Evolutionary conservation across 164 flowering plant genomes (phyloP), one percentile per base, ranked within the genome.

Genomic region (Sextonia rubra): DNA sequence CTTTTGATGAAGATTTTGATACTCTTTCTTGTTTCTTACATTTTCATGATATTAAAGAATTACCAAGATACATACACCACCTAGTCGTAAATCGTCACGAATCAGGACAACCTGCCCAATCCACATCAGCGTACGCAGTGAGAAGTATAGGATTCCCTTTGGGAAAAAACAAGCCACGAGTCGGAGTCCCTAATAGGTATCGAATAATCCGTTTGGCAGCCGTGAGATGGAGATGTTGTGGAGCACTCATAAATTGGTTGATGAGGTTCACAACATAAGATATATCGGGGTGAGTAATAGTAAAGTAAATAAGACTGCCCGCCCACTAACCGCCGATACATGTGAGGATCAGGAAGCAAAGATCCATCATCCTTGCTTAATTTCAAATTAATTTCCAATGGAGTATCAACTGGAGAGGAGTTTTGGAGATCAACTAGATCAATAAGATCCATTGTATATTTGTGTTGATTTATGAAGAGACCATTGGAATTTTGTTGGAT

Each of bases 181-280:
- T 60, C 8, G 63, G 24, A 8, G 63, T 15, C 24, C 63, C 24
- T 22, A 17, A 22, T 2, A 60, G 22, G 24, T 23, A 60, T 18
- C 23, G 8, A 20, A 60, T 60, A 20, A 60, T n/a, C 11, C 12
- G 63, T 18, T 24, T 3, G 7, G n/a, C 63, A 8, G 0, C 63
- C 4, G 5, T 24, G 24, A 60, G 23, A 22, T 60, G 63, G 20
- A 60, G 22, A 22, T 60, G 63, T 8, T 24, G 0, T 18, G 25
- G 63, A 37, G 68, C 68, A 26, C 44, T 49, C 56, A 68, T 22
- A 22, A 68, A 68, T 17, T 68, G 70, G 44, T 44, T 15, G 30
- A 64, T 1, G 12, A 14, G 20, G 2, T 64, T 29, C 3, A 64
- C 68, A 11, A 18, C 44, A 64, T 24, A 25, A 29, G 37, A 25